phyloP scores from a whole-genome alignment of 106 monocot species.

The Apostasia shenzhenica region DNA sequence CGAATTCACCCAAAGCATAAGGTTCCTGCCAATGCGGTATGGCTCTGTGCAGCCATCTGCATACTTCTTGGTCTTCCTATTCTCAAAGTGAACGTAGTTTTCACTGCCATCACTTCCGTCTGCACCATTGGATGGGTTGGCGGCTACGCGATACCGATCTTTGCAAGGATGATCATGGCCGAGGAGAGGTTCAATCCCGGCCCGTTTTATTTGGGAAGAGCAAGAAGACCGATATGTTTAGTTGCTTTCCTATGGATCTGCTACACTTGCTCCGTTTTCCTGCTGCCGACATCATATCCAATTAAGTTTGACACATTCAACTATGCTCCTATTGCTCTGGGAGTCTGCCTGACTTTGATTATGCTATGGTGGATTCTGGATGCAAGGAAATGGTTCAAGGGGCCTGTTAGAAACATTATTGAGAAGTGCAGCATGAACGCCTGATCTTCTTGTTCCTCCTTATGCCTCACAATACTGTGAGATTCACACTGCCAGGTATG shows the following conservation, averaged over 20 bases:
- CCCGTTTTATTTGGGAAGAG: conserved; percentile 67
- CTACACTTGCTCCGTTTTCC: conserved; percentile 77
- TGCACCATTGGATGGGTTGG: conserved; percentile 77
- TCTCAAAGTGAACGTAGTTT: conserved; percentile 65
- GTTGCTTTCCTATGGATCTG: conserved; percentile 83
- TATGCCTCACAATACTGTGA: too few relatives aligned
- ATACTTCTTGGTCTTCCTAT: conserved; percentile 66
- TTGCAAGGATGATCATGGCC: conserved; percentile 72
- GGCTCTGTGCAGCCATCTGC: conserved; percentile 59
- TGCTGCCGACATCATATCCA: conserved; percentile 60
- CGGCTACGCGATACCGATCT: conserved; percentile 76
- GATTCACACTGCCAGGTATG: too few relatives aligned
- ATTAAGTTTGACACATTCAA: conserved; percentile 61
- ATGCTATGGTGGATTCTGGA: conserved; percentile 82
- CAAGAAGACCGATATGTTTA: conserved; percentile 56
- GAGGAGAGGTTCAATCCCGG: conserved; percentile 68
- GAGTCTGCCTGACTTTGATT: conserved; percentile 32
- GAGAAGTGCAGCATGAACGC: conserved; percentile 5
- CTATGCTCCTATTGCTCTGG: conserved; percentile 64
- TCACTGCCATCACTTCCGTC: conserved; percentile 73
- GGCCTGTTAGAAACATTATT: conserved; percentile 72
- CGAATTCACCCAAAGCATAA: conserved; percentile 63
- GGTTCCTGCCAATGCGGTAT: conserved; percentile 75
- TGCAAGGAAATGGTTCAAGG: conserved; percentile 86
- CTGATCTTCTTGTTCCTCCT: conserved; percentile 13